Evolutionary conservation across 1,284 basidiomycete genomes (phyloP), one percentile per base, ranked within the genome.

Genomic region (Malassezia pachydermatis): DNA sequence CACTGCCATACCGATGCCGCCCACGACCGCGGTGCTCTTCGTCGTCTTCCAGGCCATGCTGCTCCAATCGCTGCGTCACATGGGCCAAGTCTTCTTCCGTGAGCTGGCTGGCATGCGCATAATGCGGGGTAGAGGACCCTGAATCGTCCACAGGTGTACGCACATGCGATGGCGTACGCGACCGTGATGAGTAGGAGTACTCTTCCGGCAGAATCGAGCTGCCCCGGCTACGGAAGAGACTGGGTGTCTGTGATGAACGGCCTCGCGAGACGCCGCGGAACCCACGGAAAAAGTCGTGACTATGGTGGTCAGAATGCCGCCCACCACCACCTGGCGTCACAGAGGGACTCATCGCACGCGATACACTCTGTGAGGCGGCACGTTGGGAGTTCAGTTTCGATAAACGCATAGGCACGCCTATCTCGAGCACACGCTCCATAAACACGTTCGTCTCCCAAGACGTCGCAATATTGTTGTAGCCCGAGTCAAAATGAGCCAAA

Each of bases 371-470:
- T 10, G 46, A 44, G 13, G 17, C 34, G 5, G 48, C 20, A 30
- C 42, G 43, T 22, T 39, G 27, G 2, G 34, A 22, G 22, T 49
- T 48, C 20, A 48, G 37, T 39, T 48, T 57, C n/a, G 38, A 41
- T 2, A 45, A 36, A 6, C 41, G 33, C 35, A 23, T 23, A 2
- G 54, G 54, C 4, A 68, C 58, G 22, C 67, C 66, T 17, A 70
- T 69, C 44, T 69, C 61, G 24, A 70, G 59, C 19, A 58, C 58
- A 40, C 64, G 64, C 40, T 71, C 64, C 44, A 71, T 57, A 2
- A 71, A 40, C 19, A 65, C 64, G 7, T 59, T 57, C 24, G 67
- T 66, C 36, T 71, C 69, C 62, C 62, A 71, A 46, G 49, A 57
- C 30, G 67, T 45, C 8, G 65, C 64, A 13, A 55, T 57, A 32